These are phyloP conservation scores for Plasmodium gonderi DNA, from an alignment of 169 alveolate species.

Conservation along the genomic window DNA sequence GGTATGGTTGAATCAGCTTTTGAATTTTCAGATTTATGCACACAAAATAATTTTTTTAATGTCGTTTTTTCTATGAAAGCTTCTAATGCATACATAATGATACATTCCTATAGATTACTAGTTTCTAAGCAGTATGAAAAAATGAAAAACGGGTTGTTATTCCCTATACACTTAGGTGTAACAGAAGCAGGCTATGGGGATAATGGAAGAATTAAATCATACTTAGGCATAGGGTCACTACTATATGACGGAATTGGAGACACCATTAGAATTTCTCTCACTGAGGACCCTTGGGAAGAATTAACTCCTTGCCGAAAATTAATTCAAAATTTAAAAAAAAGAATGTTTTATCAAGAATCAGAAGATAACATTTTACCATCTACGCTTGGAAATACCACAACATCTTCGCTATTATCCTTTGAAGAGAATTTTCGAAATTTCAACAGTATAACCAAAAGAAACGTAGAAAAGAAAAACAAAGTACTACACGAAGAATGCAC, in stretches of 20 bases:
- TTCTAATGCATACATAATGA: constrained; percentile 86
- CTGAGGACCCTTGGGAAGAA: constrained; percentile 91
- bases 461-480: constrained; percentile 71
- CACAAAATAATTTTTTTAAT: constrained; percentile 80
- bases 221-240: constrained; percentile 88
- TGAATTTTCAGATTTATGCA: constrained; percentile 87
- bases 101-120: constrained; percentile 86
- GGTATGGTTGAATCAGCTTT: constrained; percentile 91
- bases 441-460: constrained; percentile 76
- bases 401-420: not conserved
- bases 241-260: constrained; percentile 91
- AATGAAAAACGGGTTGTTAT: constrained; percentile 66
- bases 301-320: constrained; percentile 79
- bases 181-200: constrained; percentile 91
- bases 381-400: not conserved
- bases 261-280: constrained; percentile 89
- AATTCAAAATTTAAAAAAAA: constrained; percentile 52
- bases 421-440: constrained; percentile 72
- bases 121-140: constrained; percentile 81
- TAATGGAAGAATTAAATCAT: constrained; percentile 88
- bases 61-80: constrained; percentile 88
- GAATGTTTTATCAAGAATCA: constrained; percentile 11
- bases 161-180: constrained; percentile 90
- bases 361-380: not conserved
- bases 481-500: constrained; percentile 60